These are phyloP conservation scores for Capniomyces stellatus DNA, from an alignment of 371 early-diverging fungal species.

Conservation along the genomic window DNA sequence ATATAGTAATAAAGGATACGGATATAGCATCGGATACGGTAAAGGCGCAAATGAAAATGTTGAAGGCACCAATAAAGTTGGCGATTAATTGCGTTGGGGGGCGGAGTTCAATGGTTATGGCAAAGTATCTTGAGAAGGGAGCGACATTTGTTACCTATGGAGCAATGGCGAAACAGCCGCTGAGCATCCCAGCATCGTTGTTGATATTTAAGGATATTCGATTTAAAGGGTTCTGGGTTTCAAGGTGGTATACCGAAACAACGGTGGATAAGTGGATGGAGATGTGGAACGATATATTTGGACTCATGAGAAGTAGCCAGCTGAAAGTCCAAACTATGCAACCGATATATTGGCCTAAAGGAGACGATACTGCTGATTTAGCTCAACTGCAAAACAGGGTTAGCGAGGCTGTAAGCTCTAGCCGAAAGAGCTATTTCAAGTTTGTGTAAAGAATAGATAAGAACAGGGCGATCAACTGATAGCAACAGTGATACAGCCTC, in stretches of 20 bases:
- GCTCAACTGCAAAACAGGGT: not conserved
- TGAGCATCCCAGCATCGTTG: slow-evolving; percentile 46
- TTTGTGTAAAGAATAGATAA: too few relatives aligned
- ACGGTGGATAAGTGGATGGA: not conserved
- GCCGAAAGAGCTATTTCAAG: not conserved
- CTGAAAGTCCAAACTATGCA: not conserved
- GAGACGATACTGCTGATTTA: not conserved
- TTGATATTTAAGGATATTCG: slow-evolving; percentile 72
- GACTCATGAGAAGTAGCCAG: not conserved
- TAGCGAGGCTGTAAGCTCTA: not conserved
- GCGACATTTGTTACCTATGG: slow-evolving; percentile 50
- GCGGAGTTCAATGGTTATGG: slow-evolving; percentile 54
- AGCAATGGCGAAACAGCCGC: slow-evolving; percentile 59
- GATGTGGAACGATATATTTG: not conserved
- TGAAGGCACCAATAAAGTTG: slow-evolving; percentile 30
- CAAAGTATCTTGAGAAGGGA: slow-evolving; percentile 35
- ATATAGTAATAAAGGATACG: slow-evolving; percentile 43
- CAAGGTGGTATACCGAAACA: not conserved
- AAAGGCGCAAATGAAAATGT: slow-evolving; percentile 8
- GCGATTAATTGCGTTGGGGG: slow-evolving; percentile 91
- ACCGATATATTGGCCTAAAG: not conserved
- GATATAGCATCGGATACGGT: slow-evolving; percentile 31
- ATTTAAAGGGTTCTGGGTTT: slow-evolving; percentile 78
- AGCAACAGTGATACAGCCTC: too few relatives aligned
- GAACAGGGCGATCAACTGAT: too few relatives aligned